Evolutionary conservation across 208 protist genomes (phyloP), one percentile per base, ranked within the genome.

Genomic region (Leishmania arabica): DNA sequence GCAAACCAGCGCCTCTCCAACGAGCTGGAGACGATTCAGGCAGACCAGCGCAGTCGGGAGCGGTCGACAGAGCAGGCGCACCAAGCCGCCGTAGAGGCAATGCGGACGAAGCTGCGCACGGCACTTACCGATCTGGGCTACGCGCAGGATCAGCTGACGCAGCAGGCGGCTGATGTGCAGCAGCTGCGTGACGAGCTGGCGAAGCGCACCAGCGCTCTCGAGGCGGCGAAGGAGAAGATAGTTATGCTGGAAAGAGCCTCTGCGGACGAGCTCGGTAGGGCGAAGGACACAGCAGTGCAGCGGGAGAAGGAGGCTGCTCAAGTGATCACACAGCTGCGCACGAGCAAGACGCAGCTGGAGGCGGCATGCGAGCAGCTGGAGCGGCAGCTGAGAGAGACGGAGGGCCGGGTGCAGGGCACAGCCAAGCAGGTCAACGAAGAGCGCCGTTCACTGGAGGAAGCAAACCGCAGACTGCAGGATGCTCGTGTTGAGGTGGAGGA

Each of bases 91-190:
- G 37, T 90, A 45, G 91, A 95, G 65, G 84, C 91, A 60, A 83
- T 93, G n/a, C 88, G 88, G 7, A 82, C 76, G 9, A 90, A 91
- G 80, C 72, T 92, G 60, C 90, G 88, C 62, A 86, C 81, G 27
- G 68, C 79, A 11, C 64, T 82, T 56, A 84, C 78, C 8, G 93
- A 96, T 51, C 66, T 92, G 17, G 78, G 88, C 78, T 84, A 86
- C 78, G 78, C 88, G 31, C 90, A 95, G 82, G 90, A 97, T 74
- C 85, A 95, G 80, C 65, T 90, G n/a, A 72, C 85, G 40, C 91
- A 95, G 84, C 83, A 86, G 47, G 82, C 89, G 17, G 21, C 90
- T 2, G 89, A 94, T 80, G 84, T 85, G 53, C 86, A 93, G 78
- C 77, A 86, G 62, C 81, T 95, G 17, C 84, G 80, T 13, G 92